Conservation (phyloP, 495 filamentous ascomycete genomes). For the Trichocladium uniseriatum region DNA sequence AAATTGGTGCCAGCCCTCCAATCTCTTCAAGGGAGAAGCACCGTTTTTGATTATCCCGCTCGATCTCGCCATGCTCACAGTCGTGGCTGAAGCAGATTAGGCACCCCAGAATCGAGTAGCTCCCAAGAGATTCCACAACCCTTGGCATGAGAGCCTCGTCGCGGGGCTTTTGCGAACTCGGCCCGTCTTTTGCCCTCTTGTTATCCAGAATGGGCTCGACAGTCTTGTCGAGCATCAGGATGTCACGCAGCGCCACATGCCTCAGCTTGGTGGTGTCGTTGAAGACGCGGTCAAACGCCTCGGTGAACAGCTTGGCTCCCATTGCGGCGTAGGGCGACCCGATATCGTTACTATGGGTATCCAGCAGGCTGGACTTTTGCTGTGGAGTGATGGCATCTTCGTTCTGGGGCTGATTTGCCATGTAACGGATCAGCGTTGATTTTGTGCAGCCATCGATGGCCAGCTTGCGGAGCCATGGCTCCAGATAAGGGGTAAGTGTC, state of each 20-base stretch:
- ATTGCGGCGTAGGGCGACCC: constrained; percentile 27
- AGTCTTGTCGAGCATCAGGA: constrained; percentile 36
- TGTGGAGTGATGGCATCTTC: constrained; percentile 37
- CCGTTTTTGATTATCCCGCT: constrained; percentile 35
- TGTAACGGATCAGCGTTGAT: constrained; percentile 35
- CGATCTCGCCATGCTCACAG: constrained; percentile 44
- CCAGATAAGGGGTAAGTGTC: constrained; percentile 35
- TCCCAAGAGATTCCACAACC: constrained; percentile 33
- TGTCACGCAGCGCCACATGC: constrained; percentile 32
- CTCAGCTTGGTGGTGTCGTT: constrained; percentile 14
- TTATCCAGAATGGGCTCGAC: constrained; percentile 37
- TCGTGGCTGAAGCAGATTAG: constrained; percentile 41
- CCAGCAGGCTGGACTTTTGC: constrained; percentile 34
- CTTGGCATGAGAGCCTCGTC: constrained; percentile 19
- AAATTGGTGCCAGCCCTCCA: constrained; percentile 16
- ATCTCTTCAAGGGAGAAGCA: constrained; percentile 33
- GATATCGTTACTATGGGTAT: constrained; percentile 27
- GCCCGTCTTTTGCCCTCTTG: constrained; percentile 38
- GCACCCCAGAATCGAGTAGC: constrained; percentile 38
- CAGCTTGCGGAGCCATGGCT: constrained; percentile 36
- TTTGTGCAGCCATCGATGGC: constrained; percentile 35
- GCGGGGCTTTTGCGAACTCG: constrained; percentile 20
- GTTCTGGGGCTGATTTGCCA: constrained; percentile 29
- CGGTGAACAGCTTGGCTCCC: constrained; percentile 32
- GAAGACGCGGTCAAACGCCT: constrained; percentile 39